Evolutionary conservation across 2,329 filamentous ascomycete species (phyloP).

Genomic region (Arthrinium puccinioides): DNA sequence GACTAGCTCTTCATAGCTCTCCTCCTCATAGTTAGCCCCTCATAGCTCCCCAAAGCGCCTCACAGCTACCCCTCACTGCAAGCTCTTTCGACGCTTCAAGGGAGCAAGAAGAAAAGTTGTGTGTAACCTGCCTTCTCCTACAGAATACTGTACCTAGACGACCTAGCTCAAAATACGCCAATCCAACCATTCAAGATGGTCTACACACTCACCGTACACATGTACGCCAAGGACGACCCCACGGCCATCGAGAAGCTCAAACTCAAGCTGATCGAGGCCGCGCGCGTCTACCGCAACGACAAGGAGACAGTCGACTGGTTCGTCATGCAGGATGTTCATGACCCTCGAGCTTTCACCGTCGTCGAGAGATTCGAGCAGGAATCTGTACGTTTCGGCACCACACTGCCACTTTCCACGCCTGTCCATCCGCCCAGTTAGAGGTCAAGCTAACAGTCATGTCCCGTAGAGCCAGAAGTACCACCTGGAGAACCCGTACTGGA

Average conservation of each 20-base stretch:
- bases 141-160: neutral
- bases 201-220: slow-evolving; percentile 62
- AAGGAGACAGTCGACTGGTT: slow-evolving; percentile 66
- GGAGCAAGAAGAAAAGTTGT: no score
- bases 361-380: slow-evolving; percentile 68
- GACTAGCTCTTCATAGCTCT: no score
- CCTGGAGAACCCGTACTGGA: slow-evolving; percentile 65
- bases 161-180: no score
- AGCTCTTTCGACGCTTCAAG: no score
- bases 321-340: slow-evolving; percentile 68
- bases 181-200: slow-evolving; percentile 54
- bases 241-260: slow-evolving; percentile 59
- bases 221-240: slow-evolving; percentile 61
- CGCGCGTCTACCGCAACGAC: slow-evolving; percentile 63
- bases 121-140: no score
- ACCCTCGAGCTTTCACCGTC: slow-evolving; percentile 65
- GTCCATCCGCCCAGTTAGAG: neutral
- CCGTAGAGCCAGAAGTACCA: slow-evolving; percentile 52
- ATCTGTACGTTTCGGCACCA: slow-evolving; percentile 33
- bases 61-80: no score
- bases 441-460: neutral
- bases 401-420: neutral
- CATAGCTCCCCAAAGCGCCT: no score
- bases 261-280: slow-evolving; percentile 69
- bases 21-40: no score